Evolutionary conservation across 768 basidiomycete genomes (phyloP), one percentile per base, ranked within the genome.

Genomic region (Lactarius hengduanensis): DNA sequence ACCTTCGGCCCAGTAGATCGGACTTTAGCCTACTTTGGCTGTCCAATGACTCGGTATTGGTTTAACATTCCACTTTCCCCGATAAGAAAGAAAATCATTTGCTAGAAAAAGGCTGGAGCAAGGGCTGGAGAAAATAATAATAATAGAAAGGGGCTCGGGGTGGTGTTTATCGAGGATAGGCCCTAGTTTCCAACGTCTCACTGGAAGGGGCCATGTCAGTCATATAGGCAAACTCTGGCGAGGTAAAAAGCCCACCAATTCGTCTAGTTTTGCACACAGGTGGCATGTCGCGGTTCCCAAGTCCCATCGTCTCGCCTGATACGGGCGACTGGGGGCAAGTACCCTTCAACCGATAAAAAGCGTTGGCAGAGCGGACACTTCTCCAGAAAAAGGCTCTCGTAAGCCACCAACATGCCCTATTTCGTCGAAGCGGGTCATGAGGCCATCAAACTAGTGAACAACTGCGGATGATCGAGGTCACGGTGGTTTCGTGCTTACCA

Each of bases 241-340:
- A 59, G 50, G 41, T 26, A 53, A 57, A 50, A 28, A 4, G 34
- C 10, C 61, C 6, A 16, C 22, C 45, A 22, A 22, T 13, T 30
- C 59, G 10, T 55, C 63, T 68, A 70, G 59, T 58, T 70, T 47
- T 68, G 63, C 30, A 70, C 75, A 68, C 83, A 84, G 1, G 75
- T 76, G 41, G 80, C 77, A 76, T 90, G 89, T 64, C 82, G 78
- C 3, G 81, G 77, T 68, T 80, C 78, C 86, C 86, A 86, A 2
- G 71, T 71, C 8, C 64, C 76, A 54, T 68, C 55, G 26, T 79
- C 77, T 28, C 74, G 76, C 84, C 83, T 88, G 32, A 83, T 71
- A 54, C 89, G 82, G 36, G 84, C 86, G 3, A 91, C 87, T 0
- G 89, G 86, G 1, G 90, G 91, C 9, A 89, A 79, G 73, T 91